phyloP scores from a whole-genome alignment of 192 early-diverging fungal species.

The Lunasporangiospora selenospora region DNA sequence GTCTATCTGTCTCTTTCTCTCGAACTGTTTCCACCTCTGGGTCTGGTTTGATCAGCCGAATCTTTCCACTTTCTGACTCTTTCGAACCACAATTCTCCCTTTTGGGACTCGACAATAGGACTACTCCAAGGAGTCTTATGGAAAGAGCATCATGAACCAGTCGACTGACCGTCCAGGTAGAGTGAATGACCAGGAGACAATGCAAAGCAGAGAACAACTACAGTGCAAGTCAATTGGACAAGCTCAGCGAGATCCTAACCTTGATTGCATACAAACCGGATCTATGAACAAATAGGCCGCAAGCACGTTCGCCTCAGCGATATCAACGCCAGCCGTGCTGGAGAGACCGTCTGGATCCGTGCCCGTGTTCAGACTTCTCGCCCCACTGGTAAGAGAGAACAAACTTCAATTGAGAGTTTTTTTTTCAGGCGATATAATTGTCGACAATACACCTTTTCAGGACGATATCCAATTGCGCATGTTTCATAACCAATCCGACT shows the following conservation, averaged over 20 bases:
- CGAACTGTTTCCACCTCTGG: neutral
- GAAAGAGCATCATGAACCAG: slow-evolving; percentile 86
- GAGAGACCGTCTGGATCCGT: slow-evolving; percentile 81
- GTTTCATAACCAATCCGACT: too few relatives aligned
- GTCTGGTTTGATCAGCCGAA: too few relatives aligned
- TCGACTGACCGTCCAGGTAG: slow-evolving; percentile 77
- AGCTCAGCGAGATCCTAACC: too few relatives aligned
- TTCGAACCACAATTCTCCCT: too few relatives aligned
- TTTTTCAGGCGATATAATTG: too few relatives aligned
- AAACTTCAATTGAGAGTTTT: neutral
- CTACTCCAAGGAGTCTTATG: slow-evolving; percentile 86
- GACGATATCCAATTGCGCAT: too few relatives aligned
- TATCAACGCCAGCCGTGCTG: slow-evolving; percentile 67
- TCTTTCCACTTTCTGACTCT: too few relatives aligned
- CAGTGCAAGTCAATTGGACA: neutral
- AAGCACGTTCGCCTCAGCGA: slow-evolving; percentile 70
- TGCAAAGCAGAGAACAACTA: neutral
- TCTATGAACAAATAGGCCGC: slow-evolving; percentile 45
- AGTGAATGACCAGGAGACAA: neutral
- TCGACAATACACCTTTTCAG: too few relatives aligned
- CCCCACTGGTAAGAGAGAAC: slow-evolving; percentile 67
- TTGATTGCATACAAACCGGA: neutral
- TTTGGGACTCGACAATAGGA: too few relatives aligned
- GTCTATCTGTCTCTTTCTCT: neutral
- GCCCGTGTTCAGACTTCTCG: slow-evolving; percentile 93